A percentile compares a stretch with the other conserved stretches of the same genome.
phyloP scores from a whole-genome alignment of 495 filamentous ascomycete genomes.

The Aspergillus sparsus region DNA sequence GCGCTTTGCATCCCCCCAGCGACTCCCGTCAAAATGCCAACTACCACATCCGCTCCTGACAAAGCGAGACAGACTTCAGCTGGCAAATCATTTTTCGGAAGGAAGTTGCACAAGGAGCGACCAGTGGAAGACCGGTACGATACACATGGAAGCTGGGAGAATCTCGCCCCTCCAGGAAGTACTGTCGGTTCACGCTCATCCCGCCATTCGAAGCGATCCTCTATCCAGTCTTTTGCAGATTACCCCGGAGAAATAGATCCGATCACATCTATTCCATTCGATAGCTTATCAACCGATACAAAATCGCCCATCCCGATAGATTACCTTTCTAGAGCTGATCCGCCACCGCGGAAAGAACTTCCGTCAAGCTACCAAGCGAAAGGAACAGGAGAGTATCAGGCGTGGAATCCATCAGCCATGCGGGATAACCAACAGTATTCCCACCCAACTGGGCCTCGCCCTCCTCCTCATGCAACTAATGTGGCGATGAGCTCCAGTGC shows the following conservation, averaged over 20 bases:
- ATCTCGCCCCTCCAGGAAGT: conserved; percentile 50
- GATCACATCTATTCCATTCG: conserved; percentile 89
- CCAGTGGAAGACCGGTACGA: conserved; percentile 58
- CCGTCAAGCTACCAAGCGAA: conserved; percentile 81
- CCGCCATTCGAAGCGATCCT: conserved; percentile 76
- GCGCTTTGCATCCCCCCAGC: conserved; percentile 39
- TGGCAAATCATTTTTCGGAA: conserved; percentile 85
- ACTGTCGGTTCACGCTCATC: conserved; percentile 71
- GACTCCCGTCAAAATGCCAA: conserved; percentile 51
- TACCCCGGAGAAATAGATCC: conserved; percentile 48
- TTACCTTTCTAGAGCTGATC: conserved; percentile 70
- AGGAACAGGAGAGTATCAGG: conserved; percentile 71
- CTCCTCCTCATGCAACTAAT: conserved; percentile 64
- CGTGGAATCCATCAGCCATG: conserved; percentile 56
- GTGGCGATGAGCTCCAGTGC: conserved; percentile 63
- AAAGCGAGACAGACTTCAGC: conserved; percentile 81
- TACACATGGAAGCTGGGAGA: conserved; percentile 53
- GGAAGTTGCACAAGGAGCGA: conserved; percentile 74
- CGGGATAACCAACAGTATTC: conserved; percentile 51
- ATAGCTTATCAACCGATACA: conserved; percentile 65
- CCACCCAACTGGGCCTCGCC: conserved; percentile 67
- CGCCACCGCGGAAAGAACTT: conserved; percentile 68
- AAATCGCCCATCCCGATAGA: conserved; percentile 74
- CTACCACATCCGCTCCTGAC: conserved; percentile 63
- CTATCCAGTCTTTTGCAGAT: conserved; percentile 68